phyloP scores from a whole-genome alignment of 2,329 filamentous ascomycete species.

The Alternaria sp. region DNA sequence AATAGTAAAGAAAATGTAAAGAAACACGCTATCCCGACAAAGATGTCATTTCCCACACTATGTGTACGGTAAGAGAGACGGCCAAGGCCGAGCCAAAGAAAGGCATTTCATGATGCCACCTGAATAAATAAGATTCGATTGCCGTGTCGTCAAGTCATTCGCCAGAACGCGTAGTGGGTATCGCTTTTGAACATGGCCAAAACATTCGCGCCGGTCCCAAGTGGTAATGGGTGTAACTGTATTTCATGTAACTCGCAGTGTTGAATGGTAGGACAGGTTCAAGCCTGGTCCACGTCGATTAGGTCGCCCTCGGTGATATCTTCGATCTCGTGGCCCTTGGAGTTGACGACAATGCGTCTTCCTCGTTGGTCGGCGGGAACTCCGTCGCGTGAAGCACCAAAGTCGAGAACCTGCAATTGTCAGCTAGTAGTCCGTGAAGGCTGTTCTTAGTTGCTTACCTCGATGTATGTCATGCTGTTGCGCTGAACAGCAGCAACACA shows the following conservation, averaged over 20 bases:
- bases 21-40: conserved; percentile 12
- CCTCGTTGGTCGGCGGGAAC: conserved; percentile 78
- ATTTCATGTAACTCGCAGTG: background rate
- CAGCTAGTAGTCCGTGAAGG: background rate
- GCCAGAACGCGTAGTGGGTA: conserved; percentile 34
- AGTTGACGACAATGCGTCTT: conserved; percentile 69
- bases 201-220: conserved; percentile 25
- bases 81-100: conserved; percentile 2
- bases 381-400: conserved; percentile 90
- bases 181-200: conserved; percentile 36
- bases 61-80: conserved; percentile 6
- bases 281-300: conserved; percentile 36
- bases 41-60: conserved; percentile 17
- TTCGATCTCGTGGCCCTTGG: conserved; percentile 45
- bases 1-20: conserved; percentile 16
- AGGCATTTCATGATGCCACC: conserved; percentile 2
- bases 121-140: conserved; percentile 9
- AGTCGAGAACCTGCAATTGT: conserved; percentile 83
- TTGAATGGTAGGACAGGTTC: background rate
- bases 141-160: conserved; percentile 21
- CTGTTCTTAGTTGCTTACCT: conserved; percentile 59
- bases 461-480: conserved; percentile 90
- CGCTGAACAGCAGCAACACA: conserved; percentile 97
- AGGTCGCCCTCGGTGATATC: conserved; percentile 43
- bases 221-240: conserved; percentile 3